Evolutionary conservation across 2,329 filamentous ascomycete species (phyloP), one percentile per base, ranked within the genome.

Genomic region (Cytospora mali): DNA sequence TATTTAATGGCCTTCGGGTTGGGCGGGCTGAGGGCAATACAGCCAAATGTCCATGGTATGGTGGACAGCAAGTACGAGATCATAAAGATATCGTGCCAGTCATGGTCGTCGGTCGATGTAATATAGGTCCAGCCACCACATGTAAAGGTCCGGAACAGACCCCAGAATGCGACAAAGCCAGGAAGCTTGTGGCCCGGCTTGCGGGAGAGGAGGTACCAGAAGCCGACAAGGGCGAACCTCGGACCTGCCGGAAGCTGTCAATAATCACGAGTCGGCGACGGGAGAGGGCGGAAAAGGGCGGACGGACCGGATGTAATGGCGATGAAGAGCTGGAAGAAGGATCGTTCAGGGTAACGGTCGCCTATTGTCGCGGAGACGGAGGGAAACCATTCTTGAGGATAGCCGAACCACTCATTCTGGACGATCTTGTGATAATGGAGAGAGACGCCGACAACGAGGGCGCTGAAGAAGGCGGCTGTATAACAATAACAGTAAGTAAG

Each of bases 51-150:
- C 95, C 95, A 99, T 2, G 95, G 95, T 59, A 99, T 81, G 3
- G 95, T 98, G 35, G 92, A 90, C 52, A 99, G 89, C 61, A 99
- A 82, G 76, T 99, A 99, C 16, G 93, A 96, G 69, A 99, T 97
- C 95, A 99, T 99, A 75, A 99, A 94, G 66, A 98, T 94, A 73
- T 99, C 95, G 75, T 99, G 95, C 93, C 93, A 98, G 76, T 96
- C 88, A 76, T 99, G 95, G 75, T 98, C 92, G 74, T 99, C 95
- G 50, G 95, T 99, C 66, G 95, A 98, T 28, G 95, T 99, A 66
- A 99, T 88, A 76, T 98, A 99, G 58, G 95, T 97, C 94, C 95
- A 99, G 64, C 95, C 95, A 70, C 94, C 95, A 73, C 95, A 99
- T 4, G 93, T 97, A 63, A 98, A 79, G 11, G 94, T 97, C 70